Base-by-base conservation (phyloP, 2,329 filamentous ascomycete species). In the Colletotrichum musae region DNA sequence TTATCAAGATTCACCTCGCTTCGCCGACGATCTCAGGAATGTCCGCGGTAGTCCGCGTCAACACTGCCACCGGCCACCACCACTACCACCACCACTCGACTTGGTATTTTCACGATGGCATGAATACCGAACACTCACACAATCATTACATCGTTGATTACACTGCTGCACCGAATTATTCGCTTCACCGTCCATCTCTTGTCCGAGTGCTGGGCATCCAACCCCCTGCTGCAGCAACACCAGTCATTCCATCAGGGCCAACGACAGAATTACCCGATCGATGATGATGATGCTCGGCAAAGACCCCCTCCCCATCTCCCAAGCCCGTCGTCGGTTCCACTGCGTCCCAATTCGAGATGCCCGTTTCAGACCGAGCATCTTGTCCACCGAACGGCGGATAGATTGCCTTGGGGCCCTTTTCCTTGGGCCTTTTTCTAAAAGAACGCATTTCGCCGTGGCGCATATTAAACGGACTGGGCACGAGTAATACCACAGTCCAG, bases 61-160 rank as follows among this genome's bases (percentile, higher is more conserved):
- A 70, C 67, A 70, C 50, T 67, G 67, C 67, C 63, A 60, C 67
- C 51, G 39, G 47, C 62, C 65, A 65, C 61, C 61, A 68, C 60
- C 24, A 32, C 26, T 6, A 28, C 28, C 28, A 32, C 28, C 7
- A 6, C 32, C 32, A 36, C 7, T 36, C 32, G 32, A 36, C 32
- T 36, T 36, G 32, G 32, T 10, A 3, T 10, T 36, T 36, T 7
- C 21, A 36, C 32, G 2, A 36, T 10, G 32, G 32, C 32, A 36
- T 36, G 32, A 36, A 3, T 36, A 9, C 32, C 7, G 10, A 36
- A 6, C 10, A 36, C 10, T 36, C 32, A 12, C 32, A 36, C 32
- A 36, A 36, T 36, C 10, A 36, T 36, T 36, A 10, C 32, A 36
- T 12, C 32, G 32, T 36, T 36, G 32, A 36, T 36, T 36, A 24